Evolutionary conservation across 169 alveolate genomes (phyloP).

Genomic region (Besnoitia besnoiti): DNA sequence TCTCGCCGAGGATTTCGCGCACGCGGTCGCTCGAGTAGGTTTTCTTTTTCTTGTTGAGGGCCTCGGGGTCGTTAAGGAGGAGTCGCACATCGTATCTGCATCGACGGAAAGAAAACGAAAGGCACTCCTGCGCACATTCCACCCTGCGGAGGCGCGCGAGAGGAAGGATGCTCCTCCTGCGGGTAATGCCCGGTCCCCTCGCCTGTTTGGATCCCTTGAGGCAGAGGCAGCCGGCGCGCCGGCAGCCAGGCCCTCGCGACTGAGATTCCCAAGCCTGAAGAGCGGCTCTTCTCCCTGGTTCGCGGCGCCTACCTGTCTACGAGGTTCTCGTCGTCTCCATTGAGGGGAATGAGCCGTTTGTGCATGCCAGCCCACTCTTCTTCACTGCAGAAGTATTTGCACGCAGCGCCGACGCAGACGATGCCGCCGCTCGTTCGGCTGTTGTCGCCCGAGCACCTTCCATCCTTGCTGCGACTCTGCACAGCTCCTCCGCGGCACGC

Average conservation of each 20-base stretch:
- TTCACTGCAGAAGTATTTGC: conserved; percentile 14
- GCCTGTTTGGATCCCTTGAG: too few relatives aligned
- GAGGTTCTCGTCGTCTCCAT: neutral
- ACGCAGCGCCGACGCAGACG: neutral
- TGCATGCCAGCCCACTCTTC: neutral
- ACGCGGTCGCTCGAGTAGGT: neutral
- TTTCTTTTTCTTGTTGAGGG: neutral
- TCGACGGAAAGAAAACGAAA: neutral
- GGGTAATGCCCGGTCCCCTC: too few relatives aligned
- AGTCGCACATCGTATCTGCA: conserved; percentile 64
- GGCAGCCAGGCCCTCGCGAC: too few relatives aligned
- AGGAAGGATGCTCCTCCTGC: too few relatives aligned
- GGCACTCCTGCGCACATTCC: neutral
- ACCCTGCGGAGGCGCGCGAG: too few relatives aligned
- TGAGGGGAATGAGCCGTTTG: neutral
- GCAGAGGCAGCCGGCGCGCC: too few relatives aligned
- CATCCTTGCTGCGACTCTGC: too few relatives aligned
- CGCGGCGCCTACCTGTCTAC: neutral
- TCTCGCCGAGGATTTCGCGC: neutral
- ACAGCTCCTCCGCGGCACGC: neutral
- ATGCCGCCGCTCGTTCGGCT: neutral
- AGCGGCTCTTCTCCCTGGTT: too few relatives aligned
- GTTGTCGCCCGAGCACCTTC: neutral
- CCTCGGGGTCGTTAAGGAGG: conserved; percentile 26
- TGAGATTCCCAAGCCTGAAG: too few relatives aligned